Evolutionary conservation across 192 early-diverging fungal genomes (phyloP), one percentile per base, ranked within the genome.

Genomic region (Lobosporangium transversale): DNA sequence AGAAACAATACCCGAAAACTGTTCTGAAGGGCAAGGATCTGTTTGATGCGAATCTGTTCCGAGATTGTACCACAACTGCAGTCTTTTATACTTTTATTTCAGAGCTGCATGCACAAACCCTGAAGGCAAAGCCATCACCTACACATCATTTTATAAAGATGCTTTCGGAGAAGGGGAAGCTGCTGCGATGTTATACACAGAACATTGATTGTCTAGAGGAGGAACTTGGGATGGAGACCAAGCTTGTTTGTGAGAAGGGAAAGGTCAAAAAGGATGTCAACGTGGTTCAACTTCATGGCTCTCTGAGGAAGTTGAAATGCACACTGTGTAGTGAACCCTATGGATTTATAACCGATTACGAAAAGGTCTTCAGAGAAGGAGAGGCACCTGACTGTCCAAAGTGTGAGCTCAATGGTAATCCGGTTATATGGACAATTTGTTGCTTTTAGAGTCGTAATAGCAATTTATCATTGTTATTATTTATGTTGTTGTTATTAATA

Each of bases 201-300:
- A 99, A 99, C 79, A 98, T 98, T 61, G 97, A 99, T 66, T 90
- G 92, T 66, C 82, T 99, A 14, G 96, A 99, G 70, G 86, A 88
- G 49, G 84, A 87, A 17, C 81, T 93, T 3, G 89, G 90, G 17
- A 59, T 94, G 62, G 83, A 87, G 33, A 88, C 87, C 0, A 69
- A 64, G 37, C 56, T 80, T 12, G 70, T 76, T 17, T 70, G 74
- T 24, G 79, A 78, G n/a, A 66, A 69, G 40, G 64, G 68, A 45
- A 68, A 78, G 52, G 62, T 70, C 53, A 89, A 89, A 51, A 83
- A 81, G 57, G 78, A 81, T 24, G 87, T 88, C 18, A 68, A 81
- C 14, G 92, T 97, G 0, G 93, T 99, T 14, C 95, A 95, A 81
- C 86, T 99, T 18, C 97, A 99, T 75, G 97, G 97, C 6, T 89